A percentile compares a stretch with the other conserved stretches of the same genome.
Conservation (phyloP, 495 filamentous ascomycete genomes). For the Podospora anserina region DNA sequence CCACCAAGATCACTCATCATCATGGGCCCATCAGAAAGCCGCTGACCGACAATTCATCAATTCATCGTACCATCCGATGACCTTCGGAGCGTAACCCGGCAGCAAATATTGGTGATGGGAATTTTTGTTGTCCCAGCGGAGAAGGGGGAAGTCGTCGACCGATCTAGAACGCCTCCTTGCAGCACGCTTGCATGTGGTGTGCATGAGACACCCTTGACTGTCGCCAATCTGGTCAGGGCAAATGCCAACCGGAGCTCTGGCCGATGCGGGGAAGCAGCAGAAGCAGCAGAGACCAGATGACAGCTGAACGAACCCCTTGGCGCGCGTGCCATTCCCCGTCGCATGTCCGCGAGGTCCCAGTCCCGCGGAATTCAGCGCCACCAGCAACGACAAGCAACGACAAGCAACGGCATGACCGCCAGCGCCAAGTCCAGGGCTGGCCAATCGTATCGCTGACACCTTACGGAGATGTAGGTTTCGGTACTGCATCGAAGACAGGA, state of each 20-base stretch:
- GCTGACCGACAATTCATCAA: neutral
- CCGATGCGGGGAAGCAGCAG: neutral
- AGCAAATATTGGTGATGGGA: neutral
- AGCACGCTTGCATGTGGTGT: neutral
- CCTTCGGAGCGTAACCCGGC: neutral
- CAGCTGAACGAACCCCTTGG: constrained; percentile 13
- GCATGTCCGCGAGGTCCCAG: neutral
- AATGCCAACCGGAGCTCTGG: neutral
- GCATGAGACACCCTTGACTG: neutral
- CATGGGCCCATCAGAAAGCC: neutral
- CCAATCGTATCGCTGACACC: neutral
- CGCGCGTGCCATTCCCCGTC: neutral
- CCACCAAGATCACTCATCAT: neutral
- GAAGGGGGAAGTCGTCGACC: constrained; percentile 3
- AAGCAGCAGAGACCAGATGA: neutral
- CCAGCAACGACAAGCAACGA: neutral
- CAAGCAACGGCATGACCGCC: constrained; percentile 6
- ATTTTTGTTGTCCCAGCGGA: neutral
- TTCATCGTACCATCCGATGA: neutral
- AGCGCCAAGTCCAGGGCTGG: constrained; percentile 2
- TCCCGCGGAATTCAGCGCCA: constrained; percentile 8
- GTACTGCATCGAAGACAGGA: neutral
- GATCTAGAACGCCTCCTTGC: constrained; percentile 4
- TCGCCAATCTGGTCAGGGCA: neutral
- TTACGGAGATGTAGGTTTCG: constrained; percentile 4